Base-by-base conservation (phyloP, 169 alveolate genomes). In the Plasmodium gonderi region DNA sequence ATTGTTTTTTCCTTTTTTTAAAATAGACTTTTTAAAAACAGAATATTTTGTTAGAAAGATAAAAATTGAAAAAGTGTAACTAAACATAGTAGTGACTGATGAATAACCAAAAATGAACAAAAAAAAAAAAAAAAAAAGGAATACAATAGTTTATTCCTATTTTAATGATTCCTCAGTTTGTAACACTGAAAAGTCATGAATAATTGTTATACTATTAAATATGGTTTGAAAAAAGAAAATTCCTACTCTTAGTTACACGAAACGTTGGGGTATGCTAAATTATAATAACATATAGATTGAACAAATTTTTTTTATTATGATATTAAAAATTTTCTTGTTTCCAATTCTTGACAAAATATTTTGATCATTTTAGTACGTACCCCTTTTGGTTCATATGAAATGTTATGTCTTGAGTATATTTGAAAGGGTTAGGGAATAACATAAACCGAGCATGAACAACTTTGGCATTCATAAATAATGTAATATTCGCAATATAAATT, bases 371-470 rank as follows among this genome's bases (percentile, higher is more conserved):
- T 23, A 60, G 38, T 20, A 36, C 26, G 72, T 60, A 23, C 72
- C 17, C n/a, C n/a, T n/a, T 60, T 23, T 20, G 17, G 2, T 60
- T 60, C 72, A 23, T 29, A 60, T 23, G 9, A 60, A 60, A 60
- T 23, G 26, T 2, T n/a, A 36, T 0, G 36, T 36, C 40, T n/a
- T 14, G 1, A 60, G 72, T 60, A 60, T 8, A n/a, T 20, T 2
- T 23, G 36, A 60, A 60, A 29, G 33, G 0, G 60, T 82, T 83
- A 83, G 20, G 92, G 92, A 17, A 42, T 72, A 40, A 83, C 38
- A 72, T 83, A 83, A 45, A 83, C 82, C 8, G 92, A 83, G 79
- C 83, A 83, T 49, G 92, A 83, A 14, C 92, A 83, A 69, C 92
- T 83, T 60, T 83, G 92, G 14, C 92, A 83, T 31, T 23, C 83